A percentile compares a stretch with the other conserved stretches of the same genome.
phyloP scores from a whole-genome alignment of 2,329 filamentous ascomycete genomes.

The Septoria linicola region DNA sequence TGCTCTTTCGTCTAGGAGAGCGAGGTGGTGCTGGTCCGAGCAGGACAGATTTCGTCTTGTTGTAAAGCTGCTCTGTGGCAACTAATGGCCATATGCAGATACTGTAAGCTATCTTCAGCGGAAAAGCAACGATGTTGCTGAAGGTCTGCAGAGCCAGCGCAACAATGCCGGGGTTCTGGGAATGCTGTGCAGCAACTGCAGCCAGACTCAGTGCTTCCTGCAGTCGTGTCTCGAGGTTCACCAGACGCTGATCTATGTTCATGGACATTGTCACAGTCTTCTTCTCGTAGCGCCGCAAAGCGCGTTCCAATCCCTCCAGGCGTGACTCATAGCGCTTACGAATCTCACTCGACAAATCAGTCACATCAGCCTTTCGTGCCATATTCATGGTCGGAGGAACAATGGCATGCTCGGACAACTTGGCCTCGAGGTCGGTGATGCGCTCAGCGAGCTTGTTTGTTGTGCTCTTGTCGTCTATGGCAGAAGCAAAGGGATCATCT shows the following conservation, averaged over 20 bases:
- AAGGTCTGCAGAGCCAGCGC: conserved; percentile 23
- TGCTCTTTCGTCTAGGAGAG: conserved; percentile 6
- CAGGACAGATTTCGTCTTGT: conserved; percentile 25
- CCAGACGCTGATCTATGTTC: conserved; percentile 73
- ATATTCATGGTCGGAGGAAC: conserved; percentile 29
- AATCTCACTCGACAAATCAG: conserved; percentile 52
- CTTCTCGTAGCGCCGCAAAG: conserved; percentile 89
- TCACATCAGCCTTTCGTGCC: conserved; percentile 36
- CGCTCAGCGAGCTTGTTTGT: conserved; percentile 31
- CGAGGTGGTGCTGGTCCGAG: conserved; percentile 23
- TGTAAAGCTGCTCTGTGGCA: conserved; percentile 29
- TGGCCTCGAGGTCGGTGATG: conserved; percentile 36
- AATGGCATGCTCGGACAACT: conserved; percentile 29
- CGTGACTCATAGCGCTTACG: conserved; percentile 71
- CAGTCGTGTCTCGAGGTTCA: conserved; percentile 67
- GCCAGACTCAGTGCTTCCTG: conserved; percentile 79
- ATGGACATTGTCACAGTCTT: conserved; percentile 72
- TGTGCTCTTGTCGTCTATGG: conserved; percentile 37
- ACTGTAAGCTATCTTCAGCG: conserved; percentile 26
- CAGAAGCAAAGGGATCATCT: conserved; percentile 27
- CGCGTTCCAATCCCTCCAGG: conserved; percentile 82
- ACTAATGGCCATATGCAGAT: conserved; percentile 23
- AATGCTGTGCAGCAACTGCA: conserved; percentile 63
- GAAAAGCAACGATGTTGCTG: conserved; percentile 18
- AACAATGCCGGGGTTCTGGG: conserved; percentile 30